Conservation (phyloP, 208 protist species). For the Crithidia acanthocephali region DNA sequence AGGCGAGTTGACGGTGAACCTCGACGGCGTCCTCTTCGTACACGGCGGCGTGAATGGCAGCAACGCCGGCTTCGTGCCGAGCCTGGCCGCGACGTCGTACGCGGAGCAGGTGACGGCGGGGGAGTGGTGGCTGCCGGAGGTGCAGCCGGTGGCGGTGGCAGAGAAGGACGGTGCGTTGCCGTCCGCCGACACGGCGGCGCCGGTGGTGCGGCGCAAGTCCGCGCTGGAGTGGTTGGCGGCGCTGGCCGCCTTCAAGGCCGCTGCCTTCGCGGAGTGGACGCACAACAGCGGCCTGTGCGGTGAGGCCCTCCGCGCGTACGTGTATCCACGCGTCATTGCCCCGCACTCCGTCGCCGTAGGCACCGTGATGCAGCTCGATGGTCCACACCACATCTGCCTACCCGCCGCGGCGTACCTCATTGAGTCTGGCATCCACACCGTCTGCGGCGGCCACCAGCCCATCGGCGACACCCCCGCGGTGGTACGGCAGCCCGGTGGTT, state of each 20-base stretch:
- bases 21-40: constrained; percentile 84
- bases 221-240: constrained; percentile 61
- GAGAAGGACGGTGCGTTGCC: not conserved
- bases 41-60: constrained; percentile 75
- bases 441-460: constrained; percentile 87
- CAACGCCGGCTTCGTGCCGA: constrained; percentile 77
- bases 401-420: constrained; percentile 69
- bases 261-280: constrained; percentile 53
- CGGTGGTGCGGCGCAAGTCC: constrained; percentile 3
- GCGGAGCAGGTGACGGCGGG: constrained; percentile 25
- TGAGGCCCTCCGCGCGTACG: constrained; percentile 65
- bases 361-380: constrained; percentile 47
- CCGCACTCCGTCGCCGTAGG: constrained; percentile 73
- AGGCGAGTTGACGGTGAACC: constrained; percentile 50
- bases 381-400: constrained; percentile 59
- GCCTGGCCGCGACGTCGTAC: constrained; percentile 23
- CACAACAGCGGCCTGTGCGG: constrained; percentile 26
- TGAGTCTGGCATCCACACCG: constrained; percentile 58
- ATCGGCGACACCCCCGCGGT: constrained; percentile 76
- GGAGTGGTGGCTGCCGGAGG: constrained; percentile 35
- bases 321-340: constrained; percentile 47
- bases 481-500: constrained; percentile 70
- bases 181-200: too few relatives aligned
- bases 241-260: constrained; percentile 63
- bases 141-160: constrained; percentile 1